Base-by-base conservation (phyloP, 345 rosid genomes). In the Geranium rotundifolium region DNA sequence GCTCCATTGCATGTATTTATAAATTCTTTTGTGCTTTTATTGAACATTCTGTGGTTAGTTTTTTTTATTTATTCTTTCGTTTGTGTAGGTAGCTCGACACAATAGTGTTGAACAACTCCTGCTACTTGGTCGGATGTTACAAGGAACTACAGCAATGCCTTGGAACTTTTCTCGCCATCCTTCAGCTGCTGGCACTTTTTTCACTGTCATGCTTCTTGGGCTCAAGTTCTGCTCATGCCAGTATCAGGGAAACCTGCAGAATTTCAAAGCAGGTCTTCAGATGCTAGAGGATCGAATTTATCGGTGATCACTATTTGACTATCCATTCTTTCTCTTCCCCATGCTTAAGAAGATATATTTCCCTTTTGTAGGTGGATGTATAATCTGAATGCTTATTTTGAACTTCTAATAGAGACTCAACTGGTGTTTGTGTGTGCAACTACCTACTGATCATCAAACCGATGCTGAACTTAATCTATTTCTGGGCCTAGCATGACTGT, bases 131-230 rank as follows among this genome's bases (percentile, higher is more conserved):
- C 88, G 97, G 67, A 72, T 95, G 81, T 77, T 90, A 60, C 99
- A 90, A 77, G 92, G 96, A 74, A 85, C 95, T 41, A 84, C 90
- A 64, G 85, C 72, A 76, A 77, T 80, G 19, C 88, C 89, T 23
- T 90, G 97, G 99, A 90, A 81, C 73, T 95, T 95, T 81, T 86
- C 96, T 59, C 85, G 71, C 65, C 99, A 95, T 82, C 99, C 99
- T 58, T 96, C 95, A 54, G 97, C 97, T 41, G 73, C 92, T 61
- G 99, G 99, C 68, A 86, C 96, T 68, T 95, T 95, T 73, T 95
- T 95, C 74, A 90, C 97, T 50, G 59, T 87, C 73, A 95, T 95
- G 99, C 95, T 88, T 77, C 90, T 95, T 69, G 99, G 99, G 67
- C 82, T 95, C 66, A 95, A 90, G 86, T 90, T 85, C 73, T 90